A percentile compares a stretch with the other conserved stretches of the same genome.
Conservation (phyloP, 108 stramenopile species). For the Nitzschia sp. region DNA sequence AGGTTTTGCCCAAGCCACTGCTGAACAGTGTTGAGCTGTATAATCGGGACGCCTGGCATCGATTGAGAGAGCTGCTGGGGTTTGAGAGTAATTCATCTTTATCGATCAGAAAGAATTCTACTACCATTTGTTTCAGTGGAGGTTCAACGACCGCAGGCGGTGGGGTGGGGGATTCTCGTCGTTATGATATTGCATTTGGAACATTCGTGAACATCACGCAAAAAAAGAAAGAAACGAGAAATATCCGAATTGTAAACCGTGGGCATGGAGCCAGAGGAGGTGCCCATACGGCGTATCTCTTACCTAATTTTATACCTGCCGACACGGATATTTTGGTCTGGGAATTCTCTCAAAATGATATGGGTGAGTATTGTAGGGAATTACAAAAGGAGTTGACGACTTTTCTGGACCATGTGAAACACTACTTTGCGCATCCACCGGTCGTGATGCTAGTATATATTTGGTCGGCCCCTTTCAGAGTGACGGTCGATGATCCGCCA, state of each 20-base stretch:
- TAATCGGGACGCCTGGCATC: background rate
- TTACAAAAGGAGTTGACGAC: background rate
- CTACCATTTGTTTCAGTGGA: background rate
- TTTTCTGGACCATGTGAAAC: background rate
- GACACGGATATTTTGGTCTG: background rate
- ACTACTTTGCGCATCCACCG: no score
- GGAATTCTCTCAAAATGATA: no score
- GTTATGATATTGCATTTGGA: no score
- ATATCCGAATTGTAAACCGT: background rate
- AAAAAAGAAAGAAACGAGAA: no score
- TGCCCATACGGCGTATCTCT: no score
- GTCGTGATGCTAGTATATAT: background rate
- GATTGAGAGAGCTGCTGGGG: background rate
- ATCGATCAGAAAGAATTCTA: no score
- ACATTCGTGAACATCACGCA: no score
- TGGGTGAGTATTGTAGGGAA: background rate
- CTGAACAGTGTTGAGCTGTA: background rate
- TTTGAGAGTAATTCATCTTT: no score
- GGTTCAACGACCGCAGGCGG: background rate
- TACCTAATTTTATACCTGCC: background rate
- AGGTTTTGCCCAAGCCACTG: no score
- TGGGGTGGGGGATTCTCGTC: no score
- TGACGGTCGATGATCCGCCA: background rate
- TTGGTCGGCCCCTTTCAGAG: background rate
- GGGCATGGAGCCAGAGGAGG: background rate